Conservation (phyloP, 495 filamentous ascomycete genomes). For the Platismatia glauca region DNA sequence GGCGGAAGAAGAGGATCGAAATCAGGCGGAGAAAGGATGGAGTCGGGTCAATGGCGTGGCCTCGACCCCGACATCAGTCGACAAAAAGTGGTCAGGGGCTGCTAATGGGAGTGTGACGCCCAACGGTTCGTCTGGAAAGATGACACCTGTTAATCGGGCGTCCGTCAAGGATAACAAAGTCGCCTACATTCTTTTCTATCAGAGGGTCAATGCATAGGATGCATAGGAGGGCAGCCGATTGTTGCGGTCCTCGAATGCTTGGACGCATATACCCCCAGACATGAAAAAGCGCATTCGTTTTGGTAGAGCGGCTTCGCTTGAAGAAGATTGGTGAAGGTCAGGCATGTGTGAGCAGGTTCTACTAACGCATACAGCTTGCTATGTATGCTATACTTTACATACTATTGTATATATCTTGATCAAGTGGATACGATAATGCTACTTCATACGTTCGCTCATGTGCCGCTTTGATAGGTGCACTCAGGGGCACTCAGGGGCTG, state of each 20-base stretch:
- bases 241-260: constrained; percentile 3
- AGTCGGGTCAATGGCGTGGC: constrained; percentile 65
- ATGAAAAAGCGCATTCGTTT: constrained; percentile 13
- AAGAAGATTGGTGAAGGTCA: background rate
- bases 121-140: constrained; percentile 45
- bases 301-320: constrained; percentile 3
- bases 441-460: background rate
- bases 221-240: background rate
- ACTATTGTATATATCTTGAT: constrained; percentile 13
- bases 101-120: constrained; percentile 55
- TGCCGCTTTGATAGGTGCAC: background rate
- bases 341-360: constrained; percentile 1
- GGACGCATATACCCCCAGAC: constrained; percentile 3
- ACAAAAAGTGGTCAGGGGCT: constrained; percentile 56
- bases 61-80: constrained; percentile 26
- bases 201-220: constrained; percentile 47
- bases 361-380: constrained; percentile 5
- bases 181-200: constrained; percentile 92
- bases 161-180: constrained; percentile 87
- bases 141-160: constrained; percentile 54
- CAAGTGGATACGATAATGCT: background rate
- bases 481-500: too few species aligned
- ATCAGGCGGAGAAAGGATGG: constrained; percentile 63
- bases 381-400: constrained; percentile 7
- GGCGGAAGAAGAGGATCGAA: constrained; percentile 46